A percentile compares a stretch with the other conserved stretches of the same genome.
These are phyloP conservation scores for Coemansia sp. DNA, from an alignment of 192 early-diverging fungal species.

Conservation along the genomic window DNA sequence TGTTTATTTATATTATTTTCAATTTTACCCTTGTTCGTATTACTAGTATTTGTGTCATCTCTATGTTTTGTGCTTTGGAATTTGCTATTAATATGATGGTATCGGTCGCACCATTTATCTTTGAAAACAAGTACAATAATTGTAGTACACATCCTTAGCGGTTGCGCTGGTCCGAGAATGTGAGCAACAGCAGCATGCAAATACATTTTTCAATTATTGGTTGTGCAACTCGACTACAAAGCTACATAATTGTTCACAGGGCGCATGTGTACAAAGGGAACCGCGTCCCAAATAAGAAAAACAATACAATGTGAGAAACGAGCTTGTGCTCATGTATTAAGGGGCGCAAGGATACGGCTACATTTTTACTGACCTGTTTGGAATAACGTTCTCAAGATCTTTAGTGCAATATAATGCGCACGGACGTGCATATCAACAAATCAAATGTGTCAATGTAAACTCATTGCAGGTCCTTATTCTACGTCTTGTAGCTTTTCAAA, in stretches of 20 bases:
- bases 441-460: too few relatives aligned
- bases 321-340: background rate
- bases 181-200: too few relatives aligned
- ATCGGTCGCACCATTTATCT: too few relatives aligned
- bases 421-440: background rate
- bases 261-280: background rate
- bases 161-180: too few relatives aligned
- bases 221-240: too few relatives aligned
- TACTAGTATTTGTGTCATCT: constrained; percentile 6
- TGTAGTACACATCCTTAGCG: too few relatives aligned
- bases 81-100: too few relatives aligned
- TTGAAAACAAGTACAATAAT: too few relatives aligned
- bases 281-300: constrained; percentile 1
- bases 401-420: constrained; percentile 5
- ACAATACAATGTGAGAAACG: background rate
- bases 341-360: background rate
- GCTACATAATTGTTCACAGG: background rate
- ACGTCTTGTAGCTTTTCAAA: background rate
- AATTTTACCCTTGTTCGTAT: background rate
- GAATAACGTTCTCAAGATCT: constrained; percentile 2
- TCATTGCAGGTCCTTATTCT: too few relatives aligned
- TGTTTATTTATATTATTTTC: background rate
- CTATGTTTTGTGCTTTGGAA: too few relatives aligned
- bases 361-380: background rate
- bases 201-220: too few relatives aligned